Evolutionary conservation across 177 flowering plant species (phyloP).

Genomic region (Tripterygium wilfordii): DNA sequence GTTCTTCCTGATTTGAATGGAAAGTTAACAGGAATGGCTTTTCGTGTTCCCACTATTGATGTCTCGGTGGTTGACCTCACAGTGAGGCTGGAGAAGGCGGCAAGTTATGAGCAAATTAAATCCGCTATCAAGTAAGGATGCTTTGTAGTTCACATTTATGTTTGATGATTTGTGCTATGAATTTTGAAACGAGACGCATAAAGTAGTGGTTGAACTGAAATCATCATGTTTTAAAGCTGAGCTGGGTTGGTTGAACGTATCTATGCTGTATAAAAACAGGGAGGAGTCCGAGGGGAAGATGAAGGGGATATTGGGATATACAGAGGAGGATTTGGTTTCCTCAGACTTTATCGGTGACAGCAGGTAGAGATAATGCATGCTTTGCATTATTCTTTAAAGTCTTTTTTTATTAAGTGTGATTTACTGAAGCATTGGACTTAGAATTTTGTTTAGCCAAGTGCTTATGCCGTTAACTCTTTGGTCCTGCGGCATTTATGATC

Average conservation of each 20-base stretch:
- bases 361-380: constrained; percentile 49
- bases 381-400: no score
- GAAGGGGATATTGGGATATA: constrained; percentile 84
- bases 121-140: constrained; percentile 67
- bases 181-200: no score
- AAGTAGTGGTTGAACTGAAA: no score
- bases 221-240: no score
- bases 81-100: constrained; percentile 63
- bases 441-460: no score
- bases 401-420: no score
- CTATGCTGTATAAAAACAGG: constrained; percentile 25
- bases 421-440: no score
- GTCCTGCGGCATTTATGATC: not conserved
- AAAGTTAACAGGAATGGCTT: constrained; percentile 76
- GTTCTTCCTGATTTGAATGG: constrained; percentile 74
- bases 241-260: not conserved
- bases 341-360: constrained; percentile 77
- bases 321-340: constrained; percentile 76
- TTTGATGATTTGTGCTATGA: not conserved
- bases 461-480: not conserved
- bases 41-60: constrained; percentile 79
- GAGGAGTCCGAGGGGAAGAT: constrained; percentile 79
- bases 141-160: not conserved
- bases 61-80: constrained; percentile 83
- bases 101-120: constrained; percentile 62